Conservation (phyloP, 768 basidiomycete genomes). For the Auricularia heimuer region DNA sequence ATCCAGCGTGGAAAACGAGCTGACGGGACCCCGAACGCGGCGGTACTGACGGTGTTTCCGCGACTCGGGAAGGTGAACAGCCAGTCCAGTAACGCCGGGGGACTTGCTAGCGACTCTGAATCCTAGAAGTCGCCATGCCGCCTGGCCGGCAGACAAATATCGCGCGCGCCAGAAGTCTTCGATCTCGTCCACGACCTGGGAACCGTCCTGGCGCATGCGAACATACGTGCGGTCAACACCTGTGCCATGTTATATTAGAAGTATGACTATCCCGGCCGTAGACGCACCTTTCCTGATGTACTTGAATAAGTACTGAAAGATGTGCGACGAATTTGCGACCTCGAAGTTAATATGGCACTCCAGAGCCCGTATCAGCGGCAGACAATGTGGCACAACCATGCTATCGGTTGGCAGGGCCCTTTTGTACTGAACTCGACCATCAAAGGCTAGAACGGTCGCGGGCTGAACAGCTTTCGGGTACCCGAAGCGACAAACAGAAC, state of each 20-base stretch:
- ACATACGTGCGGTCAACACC: constrained; percentile 12
- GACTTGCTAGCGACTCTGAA: constrained; percentile 25
- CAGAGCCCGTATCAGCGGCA: constrained; percentile 16
- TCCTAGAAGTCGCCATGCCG: constrained; percentile 24
- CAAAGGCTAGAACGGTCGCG: constrained; percentile 18
- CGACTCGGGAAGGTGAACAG: constrained; percentile 20
- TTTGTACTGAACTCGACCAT: constrained; percentile 22
- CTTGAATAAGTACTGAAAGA: constrained; percentile 33
- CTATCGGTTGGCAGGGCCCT: constrained; percentile 16
- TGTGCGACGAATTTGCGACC: constrained; percentile 1
- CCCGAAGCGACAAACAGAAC: constrained; percentile 16
- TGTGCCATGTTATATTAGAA: neutral
- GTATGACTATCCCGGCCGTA: too few species aligned
- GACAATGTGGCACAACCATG: constrained; percentile 24
- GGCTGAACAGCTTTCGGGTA: constrained; percentile 14
- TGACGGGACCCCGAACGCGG: neutral
- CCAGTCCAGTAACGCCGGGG: constrained; percentile 24
- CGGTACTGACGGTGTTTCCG: constrained; percentile 18
- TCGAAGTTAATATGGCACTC: constrained; percentile 31
- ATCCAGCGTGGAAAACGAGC: constrained; percentile 11
- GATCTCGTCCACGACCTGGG: constrained; percentile 22
- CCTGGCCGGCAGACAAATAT: constrained; percentile 27
- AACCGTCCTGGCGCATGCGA: constrained; percentile 6
- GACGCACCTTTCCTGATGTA: constrained; percentile 29
- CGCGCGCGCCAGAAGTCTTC: constrained; percentile 26